Evolutionary conservation across 2,329 filamentous ascomycete genomes (phyloP), one percentile per base, ranked within the genome.

Genomic region (Microcyclospora tardicrescens): DNA sequence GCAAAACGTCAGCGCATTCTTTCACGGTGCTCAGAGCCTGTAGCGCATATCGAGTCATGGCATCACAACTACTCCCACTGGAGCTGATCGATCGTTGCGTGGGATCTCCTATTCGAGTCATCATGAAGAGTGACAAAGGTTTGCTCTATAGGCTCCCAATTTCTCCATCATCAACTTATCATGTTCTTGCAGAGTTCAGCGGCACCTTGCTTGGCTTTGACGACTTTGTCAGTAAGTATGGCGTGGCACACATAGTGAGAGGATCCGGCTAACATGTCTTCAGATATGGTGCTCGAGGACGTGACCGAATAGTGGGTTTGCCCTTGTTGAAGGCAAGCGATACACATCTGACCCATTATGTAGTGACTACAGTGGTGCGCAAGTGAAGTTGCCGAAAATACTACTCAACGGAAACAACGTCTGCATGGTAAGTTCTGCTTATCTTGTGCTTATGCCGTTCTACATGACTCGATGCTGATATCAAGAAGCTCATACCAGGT

Each of bases 101-200:
- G 49, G 91, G 91, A 45, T 96, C 87, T 39, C 82, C 81, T 55
- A 96, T 98, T 62, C 95, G 89, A 87, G 87, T 98, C 47, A 78
- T 98, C 55, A 98, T 98, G 91, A 98, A 98, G 67, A 85, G 87
- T 50, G 91, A 96, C 60, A 96, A 95, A 71, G 91, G 91, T 93
- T 65, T 28, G 60, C 44, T 31, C 30, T 33, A 32, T 6, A 10
- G 10, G 4, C 30, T 6, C 12, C 24, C 36, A 34, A 14, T n/a
- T 14, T 2, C 10, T 19, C 28, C 16, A 19, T 28, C 19, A 33
- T n/a, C 28, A 11, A 28, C 8, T 35, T 34, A 36, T 46, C 27
- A 43, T 28, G 1, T 10, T 12, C 15, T 32, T 41, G 33, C 59
- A 96, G 91, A 98, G 64, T 98, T 98, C 67, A 84, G 83, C 51